Conservation (phyloP, 2,329 filamentous ascomycete species). For the Bipolaris zeicola region DNA sequence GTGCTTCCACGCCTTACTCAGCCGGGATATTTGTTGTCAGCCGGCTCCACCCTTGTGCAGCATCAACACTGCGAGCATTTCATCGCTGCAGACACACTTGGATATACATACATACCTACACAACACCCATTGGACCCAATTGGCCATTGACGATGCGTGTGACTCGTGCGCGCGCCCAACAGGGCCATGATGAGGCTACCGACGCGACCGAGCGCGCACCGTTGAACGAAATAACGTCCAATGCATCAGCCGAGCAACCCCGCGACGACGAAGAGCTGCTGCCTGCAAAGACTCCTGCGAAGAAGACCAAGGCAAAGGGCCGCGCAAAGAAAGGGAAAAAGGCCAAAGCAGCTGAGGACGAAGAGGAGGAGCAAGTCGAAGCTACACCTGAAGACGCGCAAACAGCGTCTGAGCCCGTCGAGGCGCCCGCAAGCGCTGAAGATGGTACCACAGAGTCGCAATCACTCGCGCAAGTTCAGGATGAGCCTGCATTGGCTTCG, state of each 20-base stretch:
- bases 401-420: conserved; percentile 26
- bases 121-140: conserved; percentile 1
- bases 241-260: conserved; percentile 28
- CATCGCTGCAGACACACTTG: conserved; percentile 14
- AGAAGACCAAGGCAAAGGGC: conserved; percentile 36
- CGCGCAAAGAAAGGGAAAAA: conserved; percentile 36
- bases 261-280: conserved; percentile 11
- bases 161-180: conserved; percentile 52
- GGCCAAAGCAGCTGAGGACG: conserved; percentile 24
- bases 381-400: conserved; percentile 28
- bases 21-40: conserved; percentile 27
- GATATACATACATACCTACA: conserved; percentile 7
- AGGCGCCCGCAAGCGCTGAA: conserved; percentile 25
- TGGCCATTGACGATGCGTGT: conserved; percentile 45
- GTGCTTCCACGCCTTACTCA: conserved; percentile 17
- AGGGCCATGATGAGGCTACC: conserved; percentile 45
- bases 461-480: conserved; percentile 23
- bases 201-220: conserved; percentile 46
- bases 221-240: conserved; percentile 51
- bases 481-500: conserved; percentile 5
- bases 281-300: conserved; percentile 37
- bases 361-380: conserved; percentile 22
- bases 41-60: conserved; percentile 17
- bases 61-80: conserved; percentile 25
- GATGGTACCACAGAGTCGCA: conserved; percentile 28